Evolutionary conservation across 1,139 yeast genomes (phyloP), one percentile per base, ranked within the genome.

Genomic region (Insectozyma bohioensis): DNA sequence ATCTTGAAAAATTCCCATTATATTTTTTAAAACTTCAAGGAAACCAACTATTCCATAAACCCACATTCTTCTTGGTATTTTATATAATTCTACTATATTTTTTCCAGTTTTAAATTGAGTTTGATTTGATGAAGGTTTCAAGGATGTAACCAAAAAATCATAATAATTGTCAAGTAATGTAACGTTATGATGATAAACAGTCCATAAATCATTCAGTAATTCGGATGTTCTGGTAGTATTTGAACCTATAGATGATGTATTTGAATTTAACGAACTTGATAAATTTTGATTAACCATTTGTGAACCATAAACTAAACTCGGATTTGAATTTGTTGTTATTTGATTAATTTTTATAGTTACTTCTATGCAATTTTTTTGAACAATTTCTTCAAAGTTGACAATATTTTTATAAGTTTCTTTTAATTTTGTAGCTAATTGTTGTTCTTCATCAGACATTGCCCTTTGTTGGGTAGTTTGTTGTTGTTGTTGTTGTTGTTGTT

Each of bases 1-100:
- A 36, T 69, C 75, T 41, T 65, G 72, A 37, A 68, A 69, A 18
- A 79, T 72, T 24, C 75, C 72, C 47, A 80, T 78, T 33, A 83
- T 81, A 51, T 82, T 83, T 49, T 84, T 84, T 50, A 84, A 61
- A n/a, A 84, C 87, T 54, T 84, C 94, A 31, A 84, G 61, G 45
- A 83, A 82, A 20, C 75, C 86, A 14, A 84, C 88, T 6, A 85
- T 77, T 14, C 94, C 94, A 52, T 83, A 84, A 7, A 84, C 90
- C 92, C 92, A 84, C 69, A 84, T 70, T 46, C 92, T 64, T 45
- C 90, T 66, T 24, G 85, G 85, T 30, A 84, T 82, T 52, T 86
- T 78, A 54, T 84, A 84, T 29, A 82, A 72, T 43, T 81, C 83
- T 6, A 83, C 85, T 28, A 83, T 76, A 45, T 82, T 84, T 49